Evolutionary conservation across 192 early-diverging fungal species (phyloP).

Genomic region (Entomortierella parvispora): DNA sequence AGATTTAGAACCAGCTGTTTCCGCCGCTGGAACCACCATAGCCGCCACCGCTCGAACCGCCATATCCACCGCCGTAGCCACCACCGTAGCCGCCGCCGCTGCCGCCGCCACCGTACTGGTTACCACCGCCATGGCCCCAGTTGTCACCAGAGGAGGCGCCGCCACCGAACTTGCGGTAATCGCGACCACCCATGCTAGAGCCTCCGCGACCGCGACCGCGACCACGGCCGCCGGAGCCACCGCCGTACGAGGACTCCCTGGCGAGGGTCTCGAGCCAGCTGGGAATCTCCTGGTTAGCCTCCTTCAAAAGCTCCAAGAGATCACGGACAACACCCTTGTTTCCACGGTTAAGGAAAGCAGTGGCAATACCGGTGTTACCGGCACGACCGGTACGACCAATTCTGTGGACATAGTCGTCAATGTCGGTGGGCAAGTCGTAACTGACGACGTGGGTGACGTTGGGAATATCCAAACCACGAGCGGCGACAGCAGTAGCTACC

Average conservation of each 20-base stretch:
- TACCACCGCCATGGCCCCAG: conserved; percentile 53
- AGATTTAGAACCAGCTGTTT: conserved; percentile 76
- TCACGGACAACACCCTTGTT: conserved; percentile 87
- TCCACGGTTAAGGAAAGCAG: conserved; percentile 93
- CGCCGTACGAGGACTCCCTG: conserved; percentile 61
- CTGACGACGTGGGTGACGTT: conserved; percentile 91
- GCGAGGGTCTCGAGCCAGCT: conserved; percentile 80
- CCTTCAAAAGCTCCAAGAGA: conserved; percentile 87
- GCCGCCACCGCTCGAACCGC: conserved; percentile 31
- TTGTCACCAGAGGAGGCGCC: conserved; percentile 50
- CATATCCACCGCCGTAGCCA: conserved; percentile 49
- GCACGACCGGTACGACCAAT: conserved; percentile 98
- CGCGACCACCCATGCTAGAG: conserved; percentile 34
- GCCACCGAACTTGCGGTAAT: conserved; percentile 55
- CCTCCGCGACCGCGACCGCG: conserved; percentile 68
- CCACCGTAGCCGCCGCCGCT: conserved; percentile 32
- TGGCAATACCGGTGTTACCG: conserved; percentile 92
- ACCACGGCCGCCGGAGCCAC: conserved; percentile 54
- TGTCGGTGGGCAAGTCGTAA: conserved; percentile 95
- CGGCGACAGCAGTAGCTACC: conserved; percentile 98
- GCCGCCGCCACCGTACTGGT: conserved; percentile 38
- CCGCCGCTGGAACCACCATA: conserved; percentile 39
- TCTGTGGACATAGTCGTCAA: conserved; percentile 98
- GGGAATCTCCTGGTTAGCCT: conserved; percentile 96
- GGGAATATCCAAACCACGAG: conserved; percentile 92